Evolutionary conservation across 306 rosid species (phyloP).

Genomic region (Bauhinia variegata): DNA sequence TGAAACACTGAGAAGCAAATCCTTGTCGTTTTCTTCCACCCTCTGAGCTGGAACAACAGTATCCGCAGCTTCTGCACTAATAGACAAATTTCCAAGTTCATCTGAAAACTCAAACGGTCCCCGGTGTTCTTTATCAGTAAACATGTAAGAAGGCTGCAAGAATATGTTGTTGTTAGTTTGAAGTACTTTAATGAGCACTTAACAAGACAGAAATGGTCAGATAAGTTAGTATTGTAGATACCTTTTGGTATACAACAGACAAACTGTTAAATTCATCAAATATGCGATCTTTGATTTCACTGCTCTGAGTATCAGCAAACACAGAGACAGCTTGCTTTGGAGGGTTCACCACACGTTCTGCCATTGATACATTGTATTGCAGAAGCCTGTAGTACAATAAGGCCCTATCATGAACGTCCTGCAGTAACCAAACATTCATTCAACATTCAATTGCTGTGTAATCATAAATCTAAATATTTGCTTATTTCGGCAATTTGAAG

Average conservation of each 20-base stretch:
- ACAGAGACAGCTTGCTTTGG: conserved; percentile 99
- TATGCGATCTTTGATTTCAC: conserved; percentile 96
- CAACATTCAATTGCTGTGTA: conserved; percentile 36
- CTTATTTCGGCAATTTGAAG: conserved; percentile 25
- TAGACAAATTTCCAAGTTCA: conserved; percentile 80
- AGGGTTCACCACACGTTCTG: conserved; percentile 91
- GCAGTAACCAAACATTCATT: conserved; percentile 52
- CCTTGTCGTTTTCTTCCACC: conserved; percentile 95
- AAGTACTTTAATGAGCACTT: neutral
- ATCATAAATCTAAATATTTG: conserved; percentile 19
- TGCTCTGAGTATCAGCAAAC: conserved; percentile 97
- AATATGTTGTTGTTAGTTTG: conserved; percentile 33
- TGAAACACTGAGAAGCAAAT: conserved; percentile 82
- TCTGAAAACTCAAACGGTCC: conserved; percentile 94
- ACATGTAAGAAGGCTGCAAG: conserved; percentile 99
- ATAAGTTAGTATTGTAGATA: conserved; percentile 37
- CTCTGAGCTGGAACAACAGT: conserved; percentile 80
- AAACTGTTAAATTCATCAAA: conserved; percentile 96
- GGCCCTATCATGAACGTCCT: conserved; percentile 99
- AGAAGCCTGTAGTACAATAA: conserved; percentile 96
- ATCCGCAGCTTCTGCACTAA: conserved; percentile 67
- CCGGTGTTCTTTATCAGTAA: conserved; percentile 92
- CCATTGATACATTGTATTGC: conserved; percentile 71
- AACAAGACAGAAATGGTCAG: neutral
- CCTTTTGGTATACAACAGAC: conserved; percentile 95